Percentiles rank a stretch among this genome's conserved stretches.
phyloP scores from a whole-genome alignment of 441 rosid species.

The Croton laevigatus region DNA sequence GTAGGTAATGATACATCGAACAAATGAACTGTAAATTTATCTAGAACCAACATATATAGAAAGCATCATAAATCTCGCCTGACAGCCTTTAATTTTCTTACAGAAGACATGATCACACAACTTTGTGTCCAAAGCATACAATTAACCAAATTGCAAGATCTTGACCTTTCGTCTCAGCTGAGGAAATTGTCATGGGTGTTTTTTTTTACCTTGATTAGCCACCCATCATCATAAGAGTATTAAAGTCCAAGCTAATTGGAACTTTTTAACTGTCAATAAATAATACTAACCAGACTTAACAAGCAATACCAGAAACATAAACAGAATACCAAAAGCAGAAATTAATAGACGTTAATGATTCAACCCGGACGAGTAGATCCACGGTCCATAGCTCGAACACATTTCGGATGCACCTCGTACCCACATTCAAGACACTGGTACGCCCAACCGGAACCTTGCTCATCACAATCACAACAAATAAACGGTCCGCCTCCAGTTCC shows the following conservation, averaged over 20 bases:
- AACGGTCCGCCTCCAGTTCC: constrained; percentile 58
- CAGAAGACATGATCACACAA: not conserved
- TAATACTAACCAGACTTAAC: not conserved
- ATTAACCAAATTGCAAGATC: too few relatives aligned
- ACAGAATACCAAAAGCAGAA: not conserved
- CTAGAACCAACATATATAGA: not conserved
- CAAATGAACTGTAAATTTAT: not conserved
- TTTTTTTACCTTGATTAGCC: too few relatives aligned
- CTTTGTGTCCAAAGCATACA: not conserved
- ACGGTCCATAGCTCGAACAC: constrained; percentile 33
- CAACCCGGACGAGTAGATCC: constrained; percentile 6
- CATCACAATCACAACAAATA: constrained; percentile 67
- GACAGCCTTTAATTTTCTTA: not conserved
- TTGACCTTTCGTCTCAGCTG: not conserved
- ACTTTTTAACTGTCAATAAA: not conserved
- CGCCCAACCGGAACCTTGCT: constrained; percentile 64
- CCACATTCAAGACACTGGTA: constrained; percentile 66
- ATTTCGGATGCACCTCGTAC: constrained; percentile 62
- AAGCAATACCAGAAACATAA: not conserved
- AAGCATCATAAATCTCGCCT: not conserved
- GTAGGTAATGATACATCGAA: too few relatives aligned
- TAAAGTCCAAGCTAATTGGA: not conserved
- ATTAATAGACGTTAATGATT: not conserved
- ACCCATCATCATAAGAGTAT: too few relatives aligned
- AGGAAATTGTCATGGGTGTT: too few relatives aligned